A percentile compares a stretch with the other conserved stretches of the same genome.
Conservation (phyloP, 1,139 yeast species). For the Lipomyces yarrowii region DNA sequence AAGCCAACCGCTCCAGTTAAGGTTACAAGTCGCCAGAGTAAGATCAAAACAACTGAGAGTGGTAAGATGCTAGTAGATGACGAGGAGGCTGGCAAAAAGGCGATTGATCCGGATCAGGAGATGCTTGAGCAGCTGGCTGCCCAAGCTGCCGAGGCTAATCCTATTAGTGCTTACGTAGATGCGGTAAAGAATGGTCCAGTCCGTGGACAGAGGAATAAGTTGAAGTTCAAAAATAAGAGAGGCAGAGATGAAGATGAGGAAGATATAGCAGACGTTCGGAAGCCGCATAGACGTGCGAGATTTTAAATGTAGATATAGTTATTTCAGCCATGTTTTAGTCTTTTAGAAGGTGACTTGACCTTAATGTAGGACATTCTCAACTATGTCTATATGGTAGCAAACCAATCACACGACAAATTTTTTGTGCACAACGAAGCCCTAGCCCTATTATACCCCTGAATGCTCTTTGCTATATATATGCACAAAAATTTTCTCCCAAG, state of each 20-base stretch:
- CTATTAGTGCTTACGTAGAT: constrained; percentile 88
- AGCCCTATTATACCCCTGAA: background rate
- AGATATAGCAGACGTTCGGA: background rate
- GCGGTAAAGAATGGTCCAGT: constrained; percentile 92
- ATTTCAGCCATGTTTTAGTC: background rate
- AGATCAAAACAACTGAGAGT: constrained; percentile 16
- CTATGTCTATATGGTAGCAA: too few relatives aligned
- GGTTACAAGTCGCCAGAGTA: constrained; percentile 13
- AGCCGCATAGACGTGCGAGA: background rate
- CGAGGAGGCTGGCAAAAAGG: constrained; percentile 26
- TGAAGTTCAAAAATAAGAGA: constrained; percentile 72
- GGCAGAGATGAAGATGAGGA: constrained; percentile 55
- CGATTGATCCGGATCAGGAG: constrained; percentile 45
- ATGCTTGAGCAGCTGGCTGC: constrained; percentile 22
- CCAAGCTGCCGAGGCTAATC: constrained; percentile 58
- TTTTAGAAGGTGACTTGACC: background rate
- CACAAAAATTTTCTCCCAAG: background rate
- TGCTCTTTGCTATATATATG: background rate
- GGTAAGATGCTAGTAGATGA: constrained; percentile 29
- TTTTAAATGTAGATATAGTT: background rate
- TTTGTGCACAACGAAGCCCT: background rate
- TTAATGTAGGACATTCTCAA: too few relatives aligned
- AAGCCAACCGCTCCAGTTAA: constrained; percentile 17
- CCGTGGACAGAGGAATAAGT: constrained; percentile 87
- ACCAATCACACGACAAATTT: too few relatives aligned